A percentile compares a stretch with the other conserved stretches of the same genome.
Evolutionary conservation across 768 basidiomycete genomes (phyloP).

Genomic region (Thelephora aurantiotincta): DNA sequence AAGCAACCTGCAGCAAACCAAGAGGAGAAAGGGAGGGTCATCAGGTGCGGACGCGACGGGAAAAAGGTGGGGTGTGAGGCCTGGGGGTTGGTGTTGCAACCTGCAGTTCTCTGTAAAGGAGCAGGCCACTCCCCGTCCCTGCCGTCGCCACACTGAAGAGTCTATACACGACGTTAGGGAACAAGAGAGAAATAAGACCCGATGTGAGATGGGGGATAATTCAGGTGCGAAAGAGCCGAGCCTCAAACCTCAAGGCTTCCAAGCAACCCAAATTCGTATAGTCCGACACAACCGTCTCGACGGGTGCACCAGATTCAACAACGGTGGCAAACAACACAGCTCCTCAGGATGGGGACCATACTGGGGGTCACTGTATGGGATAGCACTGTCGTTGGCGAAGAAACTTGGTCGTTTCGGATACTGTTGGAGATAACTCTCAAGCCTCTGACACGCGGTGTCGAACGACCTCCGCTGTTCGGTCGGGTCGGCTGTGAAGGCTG

Average conservation of each 20-base stretch:
- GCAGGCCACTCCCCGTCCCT: neutral
- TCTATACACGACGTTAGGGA: neutral
- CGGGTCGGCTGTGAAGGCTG: conserved; percentile 22
- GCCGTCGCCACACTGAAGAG: neutral
- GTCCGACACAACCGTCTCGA: conserved; percentile 32
- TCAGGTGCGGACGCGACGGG: too few species aligned
- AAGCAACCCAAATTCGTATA: conserved; percentile 40
- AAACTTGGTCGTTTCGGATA: conserved; percentile 16
- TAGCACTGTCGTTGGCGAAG: neutral
- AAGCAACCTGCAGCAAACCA: neutral
- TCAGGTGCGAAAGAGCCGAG: neutral
- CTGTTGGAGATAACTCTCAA: conserved; percentile 28
- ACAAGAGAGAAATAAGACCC: neutral
- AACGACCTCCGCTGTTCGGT: conserved; percentile 41
- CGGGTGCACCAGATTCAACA: conserved; percentile 1
- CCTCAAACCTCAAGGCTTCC: conserved; percentile 27
- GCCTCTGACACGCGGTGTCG: conserved; percentile 41
- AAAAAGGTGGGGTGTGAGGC: too few species aligned
- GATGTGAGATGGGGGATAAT: neutral
- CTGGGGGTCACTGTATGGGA: neutral
- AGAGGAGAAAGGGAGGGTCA: neutral
- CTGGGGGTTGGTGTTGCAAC: neutral
- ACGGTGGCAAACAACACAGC: neutral
- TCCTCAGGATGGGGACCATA: too few species aligned
- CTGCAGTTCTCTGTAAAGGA: neutral